A percentile compares a stretch with the other conserved stretches of the same genome.
These are phyloP conservation scores for Acacia crassicarpa DNA, from an alignment of 306 rosid genomes.

Conservation along the genomic window DNA sequence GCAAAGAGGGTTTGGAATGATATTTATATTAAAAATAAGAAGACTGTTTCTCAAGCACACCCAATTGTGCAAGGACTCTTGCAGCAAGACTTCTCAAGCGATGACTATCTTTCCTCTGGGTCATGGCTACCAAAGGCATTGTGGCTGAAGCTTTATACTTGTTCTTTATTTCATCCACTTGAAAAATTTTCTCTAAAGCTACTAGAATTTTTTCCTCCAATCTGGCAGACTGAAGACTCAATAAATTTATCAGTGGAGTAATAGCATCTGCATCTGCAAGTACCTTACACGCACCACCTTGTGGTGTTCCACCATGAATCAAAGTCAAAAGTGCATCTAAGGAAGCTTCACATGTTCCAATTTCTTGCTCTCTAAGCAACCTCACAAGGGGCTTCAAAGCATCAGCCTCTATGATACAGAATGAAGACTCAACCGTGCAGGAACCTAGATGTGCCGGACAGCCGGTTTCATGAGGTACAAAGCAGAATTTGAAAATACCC, in stretches of 20 bases:
- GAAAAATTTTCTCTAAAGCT: constrained; percentile 56
- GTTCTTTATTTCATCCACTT: constrained; percentile 40
- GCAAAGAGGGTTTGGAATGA: background rate
- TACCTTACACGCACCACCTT: constrained; percentile 56
- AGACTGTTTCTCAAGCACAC: constrained; percentile 52
- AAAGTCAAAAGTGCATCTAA: constrained; percentile 59
- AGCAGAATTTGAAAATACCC: constrained; percentile 38
- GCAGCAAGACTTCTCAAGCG: constrained; percentile 63
- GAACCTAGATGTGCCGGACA: constrained; percentile 60
- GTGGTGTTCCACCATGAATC: constrained; percentile 41
- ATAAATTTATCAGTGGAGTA: constrained; percentile 37
- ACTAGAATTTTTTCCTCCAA: constrained; percentile 51
- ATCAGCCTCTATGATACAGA: constrained; percentile 58
- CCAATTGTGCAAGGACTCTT: constrained; percentile 56
- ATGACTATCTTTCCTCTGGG: constrained; percentile 48
- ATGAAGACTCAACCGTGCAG: constrained; percentile 56
- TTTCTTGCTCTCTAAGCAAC: constrained; percentile 54
- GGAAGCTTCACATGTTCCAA: constrained; percentile 54
- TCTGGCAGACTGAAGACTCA: constrained; percentile 33
- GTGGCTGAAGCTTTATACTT: constrained; percentile 45
- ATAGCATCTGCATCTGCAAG: constrained; percentile 56
- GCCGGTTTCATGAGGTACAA: constrained; percentile 35
- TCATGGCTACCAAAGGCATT: constrained; percentile 54
- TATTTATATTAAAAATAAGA: constrained; percentile 49
- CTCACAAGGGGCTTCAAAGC: constrained; percentile 64